Percentiles rank a stretch among this genome's conserved stretches.
These are phyloP conservation scores for Exobasidium cylindrosporum DNA, from an alignment of 1,284 basidiomycete species.

Conservation along the genomic window DNA sequence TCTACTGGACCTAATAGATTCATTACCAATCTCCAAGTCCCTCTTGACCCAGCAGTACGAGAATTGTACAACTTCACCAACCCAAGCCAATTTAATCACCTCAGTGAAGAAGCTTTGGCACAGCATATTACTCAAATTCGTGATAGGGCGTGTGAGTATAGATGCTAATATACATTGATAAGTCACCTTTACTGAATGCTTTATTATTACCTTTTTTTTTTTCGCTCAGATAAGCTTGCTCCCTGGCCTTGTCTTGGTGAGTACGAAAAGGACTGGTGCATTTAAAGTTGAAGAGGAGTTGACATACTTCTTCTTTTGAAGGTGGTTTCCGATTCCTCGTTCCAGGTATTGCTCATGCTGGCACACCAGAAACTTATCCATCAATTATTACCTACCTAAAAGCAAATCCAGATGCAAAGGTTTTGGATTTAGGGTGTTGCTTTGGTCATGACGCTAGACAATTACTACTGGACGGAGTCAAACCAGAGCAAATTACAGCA, in stretches of 20 bases:
- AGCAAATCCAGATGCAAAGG: background rate
- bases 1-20: background rate
- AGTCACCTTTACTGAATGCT: too few relatives aligned
- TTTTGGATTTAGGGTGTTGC: background rate
- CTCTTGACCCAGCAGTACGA: background rate
- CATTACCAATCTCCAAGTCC: background rate
- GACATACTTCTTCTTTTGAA: background rate
- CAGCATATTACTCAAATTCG: background rate
- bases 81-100: background rate
- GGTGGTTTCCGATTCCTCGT: background rate
- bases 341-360: background rate
- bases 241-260: slow-evolving; percentile 4
- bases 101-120: background rate
- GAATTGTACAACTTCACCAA: background rate
- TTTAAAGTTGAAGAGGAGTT: background rate
- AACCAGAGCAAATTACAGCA: background rate
- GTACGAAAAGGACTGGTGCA: too few relatives aligned
- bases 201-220: too few relatives aligned
- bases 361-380: background rate
- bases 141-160: background rate
- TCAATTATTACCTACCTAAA: background rate
- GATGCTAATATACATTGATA: too few relatives aligned
- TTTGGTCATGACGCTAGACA: background rate
- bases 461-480: background rate
- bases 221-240: background rate